These are phyloP conservation scores for Pseudoneurospora amorphoporcata DNA, from an alignment of 495 filamentous ascomycete genomes.

Conservation along the genomic window DNA sequence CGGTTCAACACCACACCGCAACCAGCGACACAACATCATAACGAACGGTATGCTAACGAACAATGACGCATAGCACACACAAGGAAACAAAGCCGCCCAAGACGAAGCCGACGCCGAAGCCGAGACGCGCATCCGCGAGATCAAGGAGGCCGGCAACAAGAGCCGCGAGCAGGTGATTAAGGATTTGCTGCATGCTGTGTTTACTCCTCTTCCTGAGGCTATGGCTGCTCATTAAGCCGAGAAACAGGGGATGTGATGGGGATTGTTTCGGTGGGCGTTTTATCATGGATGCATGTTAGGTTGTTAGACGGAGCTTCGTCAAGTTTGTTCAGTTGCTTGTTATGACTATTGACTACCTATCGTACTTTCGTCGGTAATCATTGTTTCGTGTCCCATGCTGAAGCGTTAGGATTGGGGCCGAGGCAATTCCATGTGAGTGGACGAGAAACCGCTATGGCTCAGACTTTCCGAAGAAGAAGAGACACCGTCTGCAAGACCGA, in stretches of 20 bases:
- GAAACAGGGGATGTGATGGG: too few species aligned
- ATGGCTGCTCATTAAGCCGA: background rate
- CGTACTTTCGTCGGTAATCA: background rate
- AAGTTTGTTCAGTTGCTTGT: background rate
- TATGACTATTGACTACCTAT: background rate
- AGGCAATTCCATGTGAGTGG: background rate
- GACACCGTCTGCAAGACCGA: background rate
- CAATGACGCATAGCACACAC: conserved; percentile 51
- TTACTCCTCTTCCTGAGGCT: conserved; percentile 18
- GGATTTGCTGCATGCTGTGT: conserved; percentile 67
- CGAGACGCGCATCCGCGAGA: conserved; percentile 69
- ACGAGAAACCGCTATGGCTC: background rate
- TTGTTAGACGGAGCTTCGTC: background rate
- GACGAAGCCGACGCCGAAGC: conserved; percentile 77
- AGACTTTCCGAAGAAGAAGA: background rate
- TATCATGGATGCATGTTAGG: background rate
- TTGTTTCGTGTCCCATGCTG: background rate
- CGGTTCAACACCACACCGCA: background rate
- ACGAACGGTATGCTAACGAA: background rate
- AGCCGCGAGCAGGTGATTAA: conserved; percentile 69
- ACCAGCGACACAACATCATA: background rate
- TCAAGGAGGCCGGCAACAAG: conserved; percentile 68
- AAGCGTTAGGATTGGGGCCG: background rate
- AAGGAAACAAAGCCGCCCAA: conserved; percentile 79
- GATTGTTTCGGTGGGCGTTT: background rate